Conservation (phyloP, 345 rosid genomes). For the Litchi chinensis region DNA sequence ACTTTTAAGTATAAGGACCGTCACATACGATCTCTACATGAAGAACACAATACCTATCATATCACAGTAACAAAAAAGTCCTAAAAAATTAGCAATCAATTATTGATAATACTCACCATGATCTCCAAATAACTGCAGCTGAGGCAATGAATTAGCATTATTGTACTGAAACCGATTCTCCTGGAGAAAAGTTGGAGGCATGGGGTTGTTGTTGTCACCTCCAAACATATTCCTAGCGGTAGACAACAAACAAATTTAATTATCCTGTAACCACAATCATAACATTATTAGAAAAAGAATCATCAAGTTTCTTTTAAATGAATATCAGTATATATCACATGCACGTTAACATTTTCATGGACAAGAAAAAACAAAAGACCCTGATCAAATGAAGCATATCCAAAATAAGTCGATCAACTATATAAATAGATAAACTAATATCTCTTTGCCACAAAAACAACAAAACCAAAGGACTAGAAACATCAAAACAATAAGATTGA, state of each 20-base stretch:
- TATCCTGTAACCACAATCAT: neutral
- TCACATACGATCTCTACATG: neutral
- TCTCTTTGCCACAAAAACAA: too few species aligned
- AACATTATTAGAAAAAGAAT: neutral
- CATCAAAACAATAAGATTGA: too few species aligned
- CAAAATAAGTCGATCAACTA: neutral
- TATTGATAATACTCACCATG: constrained; percentile 41
- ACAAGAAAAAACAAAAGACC: neutral
- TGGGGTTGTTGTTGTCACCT: constrained; percentile 55
- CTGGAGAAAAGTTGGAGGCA: constrained; percentile 49
- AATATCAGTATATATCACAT: too few species aligned
- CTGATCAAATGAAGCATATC: neutral
- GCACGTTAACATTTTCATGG: too few species aligned
- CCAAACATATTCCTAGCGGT: constrained; percentile 59
- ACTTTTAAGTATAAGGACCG: neutral
- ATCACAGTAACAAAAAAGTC: neutral
- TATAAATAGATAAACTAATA: neutral
- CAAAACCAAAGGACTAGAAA: too few species aligned
- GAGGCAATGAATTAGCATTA: constrained; percentile 51
- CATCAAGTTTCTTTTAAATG: too few species aligned
- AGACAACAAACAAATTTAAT: neutral
- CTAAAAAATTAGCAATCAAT: neutral
- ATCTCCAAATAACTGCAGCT: constrained; percentile 57
- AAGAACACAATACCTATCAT: neutral
- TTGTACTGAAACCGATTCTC: constrained; percentile 52